phyloP scores from a whole-genome alignment of 2,329 filamentous ascomycete species.

The Pestalotiopsis sp. region DNA sequence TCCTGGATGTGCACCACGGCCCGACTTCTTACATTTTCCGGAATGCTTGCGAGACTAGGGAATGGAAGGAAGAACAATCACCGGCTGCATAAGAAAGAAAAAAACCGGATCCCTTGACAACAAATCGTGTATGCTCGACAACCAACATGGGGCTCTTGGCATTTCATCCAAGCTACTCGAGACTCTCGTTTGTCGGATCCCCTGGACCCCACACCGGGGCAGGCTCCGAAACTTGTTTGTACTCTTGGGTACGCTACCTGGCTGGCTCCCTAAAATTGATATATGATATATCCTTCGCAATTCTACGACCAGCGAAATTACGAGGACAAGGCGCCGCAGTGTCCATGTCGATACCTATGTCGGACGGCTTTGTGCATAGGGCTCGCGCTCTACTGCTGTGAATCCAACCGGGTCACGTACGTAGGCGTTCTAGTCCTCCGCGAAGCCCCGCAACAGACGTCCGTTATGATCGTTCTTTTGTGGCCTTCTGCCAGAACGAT shows the following conservation, averaged over 20 bases:
- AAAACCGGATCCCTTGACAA: background rate
- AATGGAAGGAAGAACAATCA: background rate
- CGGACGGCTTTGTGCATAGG: background rate
- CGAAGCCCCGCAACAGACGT: background rate
- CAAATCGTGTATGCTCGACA: background rate
- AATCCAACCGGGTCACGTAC: background rate
- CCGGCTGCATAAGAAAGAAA: background rate
- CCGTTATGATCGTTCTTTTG: background rate
- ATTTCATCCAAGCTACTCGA: background rate
- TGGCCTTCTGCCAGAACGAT: background rate
- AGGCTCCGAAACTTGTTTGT: slow-evolving; percentile 3
- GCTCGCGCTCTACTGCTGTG: background rate
- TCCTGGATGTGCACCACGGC: background rate
- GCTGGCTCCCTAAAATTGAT: background rate
- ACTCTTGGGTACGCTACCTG: background rate
- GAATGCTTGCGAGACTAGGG: background rate
- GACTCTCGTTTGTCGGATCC: background rate
- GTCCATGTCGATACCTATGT: background rate
- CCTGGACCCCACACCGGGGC: background rate
- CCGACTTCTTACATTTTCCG: background rate
- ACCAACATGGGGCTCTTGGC: background rate
- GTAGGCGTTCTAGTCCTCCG: background rate
- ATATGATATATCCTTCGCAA: slow-evolving; percentile 10
- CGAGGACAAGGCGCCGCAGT: background rate
- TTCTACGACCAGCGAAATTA: background rate